Percentiles rank a stretch among this genome's conserved stretches.
phyloP scores from a whole-genome alignment of 345 rosid species.

The Eucalyptus erythrocorys region DNA sequence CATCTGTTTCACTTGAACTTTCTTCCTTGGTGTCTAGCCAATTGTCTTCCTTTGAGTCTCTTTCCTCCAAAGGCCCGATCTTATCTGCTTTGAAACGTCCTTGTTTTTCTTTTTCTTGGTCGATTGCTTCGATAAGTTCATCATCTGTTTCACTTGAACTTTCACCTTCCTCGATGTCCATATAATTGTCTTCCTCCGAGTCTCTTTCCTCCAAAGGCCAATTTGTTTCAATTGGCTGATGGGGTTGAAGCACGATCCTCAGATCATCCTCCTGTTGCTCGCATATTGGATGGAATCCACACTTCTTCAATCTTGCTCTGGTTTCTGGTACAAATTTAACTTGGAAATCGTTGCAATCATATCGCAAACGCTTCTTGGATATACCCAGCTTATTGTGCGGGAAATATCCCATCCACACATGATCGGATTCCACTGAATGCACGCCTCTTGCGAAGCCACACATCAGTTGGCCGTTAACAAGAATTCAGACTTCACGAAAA shows the following conservation, averaged over 20 bases:
- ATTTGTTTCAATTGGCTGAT: neutral
- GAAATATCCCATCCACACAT: neutral
- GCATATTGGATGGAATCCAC: neutral
- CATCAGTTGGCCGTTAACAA: too few species aligned
- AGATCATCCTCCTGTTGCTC: neutral
- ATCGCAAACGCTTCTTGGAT: fast-evolving
- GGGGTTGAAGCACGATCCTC: neutral
- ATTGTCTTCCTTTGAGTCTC: neutral
- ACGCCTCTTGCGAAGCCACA: too few species aligned
- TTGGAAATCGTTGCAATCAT: neutral
- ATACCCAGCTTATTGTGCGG: neutral
- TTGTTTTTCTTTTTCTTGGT: too few species aligned
- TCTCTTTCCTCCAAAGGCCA: neutral
- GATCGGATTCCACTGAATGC: neutral
- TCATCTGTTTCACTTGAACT: too few species aligned
- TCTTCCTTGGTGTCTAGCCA: neutral
- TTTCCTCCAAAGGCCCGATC: neutral
- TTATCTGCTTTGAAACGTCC: too few species aligned
- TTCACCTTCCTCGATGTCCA: too few species aligned
- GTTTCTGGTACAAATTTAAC: neutral
- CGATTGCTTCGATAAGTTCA: too few species aligned
- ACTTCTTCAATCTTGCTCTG: neutral
- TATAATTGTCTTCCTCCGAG: neutral
- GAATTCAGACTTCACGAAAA: too few species aligned
- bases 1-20: neutral